Conservation (phyloP, 169 alveolate species). For the Perkinsus olseni region DNA sequence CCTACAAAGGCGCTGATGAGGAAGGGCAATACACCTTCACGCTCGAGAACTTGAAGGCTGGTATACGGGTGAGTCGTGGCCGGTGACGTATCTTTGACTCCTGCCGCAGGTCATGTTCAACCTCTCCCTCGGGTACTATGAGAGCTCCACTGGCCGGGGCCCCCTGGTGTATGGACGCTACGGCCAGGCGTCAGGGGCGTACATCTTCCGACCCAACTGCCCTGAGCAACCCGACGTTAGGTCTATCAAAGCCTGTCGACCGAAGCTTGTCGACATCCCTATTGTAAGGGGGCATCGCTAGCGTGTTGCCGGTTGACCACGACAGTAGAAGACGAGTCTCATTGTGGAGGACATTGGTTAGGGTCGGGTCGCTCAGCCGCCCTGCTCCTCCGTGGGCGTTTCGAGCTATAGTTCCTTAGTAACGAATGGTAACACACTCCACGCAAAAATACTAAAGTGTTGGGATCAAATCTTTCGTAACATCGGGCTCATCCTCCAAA, state of each 20-base stretch:
- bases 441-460: no score
- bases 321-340: no score
- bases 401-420: no score
- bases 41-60: not conserved
- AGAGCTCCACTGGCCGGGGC: not conserved
- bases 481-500: no score
- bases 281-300: not conserved
- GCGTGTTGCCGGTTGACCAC: not conserved
- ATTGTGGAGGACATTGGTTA: no score
- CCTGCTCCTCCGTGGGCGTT: no score
- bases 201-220: slow-evolving; percentile 48
- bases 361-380: no score
- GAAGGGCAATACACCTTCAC: not conserved
- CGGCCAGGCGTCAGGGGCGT: slow-evolving; percentile 45
- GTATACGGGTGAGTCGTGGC: not conserved
- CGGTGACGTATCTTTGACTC: not conserved
- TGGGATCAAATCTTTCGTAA: no score
- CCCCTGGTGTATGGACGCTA: not conserved
- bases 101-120: not conserved
- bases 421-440: no score
- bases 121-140: not conserved
- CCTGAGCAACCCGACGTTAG: not conserved
- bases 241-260: not conserved
- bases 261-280: not conserved
- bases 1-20: no score